Evolutionary conservation across 345 rosid genomes (phyloP).

Genomic region (Populus davidiana): DNA sequence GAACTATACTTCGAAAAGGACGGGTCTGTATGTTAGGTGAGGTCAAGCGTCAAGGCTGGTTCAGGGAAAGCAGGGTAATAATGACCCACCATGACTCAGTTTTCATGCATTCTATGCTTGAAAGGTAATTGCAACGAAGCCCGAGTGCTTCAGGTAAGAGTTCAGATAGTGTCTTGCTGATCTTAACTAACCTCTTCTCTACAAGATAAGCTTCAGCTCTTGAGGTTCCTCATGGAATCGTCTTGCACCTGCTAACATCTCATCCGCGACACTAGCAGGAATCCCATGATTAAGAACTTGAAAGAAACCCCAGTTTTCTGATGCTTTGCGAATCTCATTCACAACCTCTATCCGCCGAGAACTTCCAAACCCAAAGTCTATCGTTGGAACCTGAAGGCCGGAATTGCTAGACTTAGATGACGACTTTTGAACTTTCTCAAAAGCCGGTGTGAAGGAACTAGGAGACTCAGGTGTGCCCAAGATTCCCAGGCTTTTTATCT

Average conservation of each 20-base stretch:
- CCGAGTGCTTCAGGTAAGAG: conserved; percentile 47
- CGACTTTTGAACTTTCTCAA: conserved; percentile 8
- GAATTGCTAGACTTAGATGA: not conserved
- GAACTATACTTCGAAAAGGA: not conserved
- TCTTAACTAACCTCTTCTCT: conserved; percentile 36
- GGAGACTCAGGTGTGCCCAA: no score
- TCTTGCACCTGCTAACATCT: conserved; percentile 33
- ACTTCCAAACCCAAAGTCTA: conserved; percentile 32
- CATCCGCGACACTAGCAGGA: conserved; percentile 34
- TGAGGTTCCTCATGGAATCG: conserved; percentile 44
- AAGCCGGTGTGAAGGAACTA: no score
- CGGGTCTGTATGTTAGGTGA: conserved; percentile 46
- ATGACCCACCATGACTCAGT: conserved; percentile 35
- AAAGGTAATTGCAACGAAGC: conserved; percentile 31
- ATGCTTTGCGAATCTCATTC: conserved; percentile 25
- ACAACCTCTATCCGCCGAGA: conserved; percentile 18
- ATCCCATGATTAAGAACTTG: conserved; percentile 46
- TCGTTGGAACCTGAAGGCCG: conserved; percentile 15
- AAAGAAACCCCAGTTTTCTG: conserved; percentile 48
- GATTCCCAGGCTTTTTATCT: no score
- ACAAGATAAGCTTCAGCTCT: conserved; percentile 30
- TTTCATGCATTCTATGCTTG: conserved; percentile 45
- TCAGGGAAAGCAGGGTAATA: conserved; percentile 50
- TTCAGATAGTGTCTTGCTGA: conserved; percentile 28
- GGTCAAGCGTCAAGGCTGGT: conserved; percentile 42